Evolutionary conservation across 192 early-diverging fungal genomes (phyloP).

Genomic region (Linnemannia elongata): DNA sequence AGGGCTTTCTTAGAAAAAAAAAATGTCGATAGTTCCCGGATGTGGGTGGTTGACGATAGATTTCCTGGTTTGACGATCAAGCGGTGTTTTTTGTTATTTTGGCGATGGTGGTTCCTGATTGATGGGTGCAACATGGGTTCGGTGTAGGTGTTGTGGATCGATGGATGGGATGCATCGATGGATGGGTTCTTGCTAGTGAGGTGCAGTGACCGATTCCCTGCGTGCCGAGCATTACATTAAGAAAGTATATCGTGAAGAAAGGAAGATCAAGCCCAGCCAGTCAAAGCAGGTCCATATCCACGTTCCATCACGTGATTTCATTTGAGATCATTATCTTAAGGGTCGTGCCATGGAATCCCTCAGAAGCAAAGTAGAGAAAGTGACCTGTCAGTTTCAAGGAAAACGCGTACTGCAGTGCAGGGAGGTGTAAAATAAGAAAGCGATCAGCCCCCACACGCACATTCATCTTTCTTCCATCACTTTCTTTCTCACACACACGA

Average conservation of each 20-base stretch:
- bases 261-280: constrained; percentile 24
- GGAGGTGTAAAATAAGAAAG: neutral
- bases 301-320: neutral
- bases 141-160: neutral
- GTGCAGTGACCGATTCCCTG: neutral
- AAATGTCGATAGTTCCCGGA: neutral
- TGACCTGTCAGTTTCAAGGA: neutral
- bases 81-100: neutral
- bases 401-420: constrained; percentile 3
- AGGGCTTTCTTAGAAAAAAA: neutral
- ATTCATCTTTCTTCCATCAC: constrained; percentile 5
- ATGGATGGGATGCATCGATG: constrained; percentile 31
- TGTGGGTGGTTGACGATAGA: neutral
- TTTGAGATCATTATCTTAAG: neutral
- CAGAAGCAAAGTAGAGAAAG: neutral
- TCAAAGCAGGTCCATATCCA: neutral
- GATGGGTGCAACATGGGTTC: neutral
- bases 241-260: constrained; percentile 49
- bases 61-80: neutral
- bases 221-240: constrained; percentile 28
- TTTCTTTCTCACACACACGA: neutral
- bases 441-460: neutral
- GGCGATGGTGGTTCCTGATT: neutral
- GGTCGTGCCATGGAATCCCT: neutral
- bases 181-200: constrained; percentile 17